phyloP scores from a whole-genome alignment of 2,329 filamentous ascomycete genomes.

The Fonsecaea nubica region DNA sequence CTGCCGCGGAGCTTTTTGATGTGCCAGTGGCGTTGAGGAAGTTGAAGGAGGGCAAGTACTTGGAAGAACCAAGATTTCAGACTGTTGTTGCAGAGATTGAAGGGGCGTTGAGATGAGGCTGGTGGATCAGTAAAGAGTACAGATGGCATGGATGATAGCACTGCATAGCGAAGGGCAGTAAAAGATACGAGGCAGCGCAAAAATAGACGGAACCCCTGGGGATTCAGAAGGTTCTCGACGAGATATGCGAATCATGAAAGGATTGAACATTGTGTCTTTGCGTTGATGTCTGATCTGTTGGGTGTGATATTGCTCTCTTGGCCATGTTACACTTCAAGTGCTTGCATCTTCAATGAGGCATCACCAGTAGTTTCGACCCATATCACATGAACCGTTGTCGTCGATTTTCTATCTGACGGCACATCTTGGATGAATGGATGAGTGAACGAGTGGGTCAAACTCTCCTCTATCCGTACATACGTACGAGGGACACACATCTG shows the following conservation, averaged over 20 bases:
- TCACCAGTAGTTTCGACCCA: too few species aligned
- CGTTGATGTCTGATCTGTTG: neutral
- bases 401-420: too few species aligned
- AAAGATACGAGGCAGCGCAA: neutral
- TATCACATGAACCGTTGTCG: too few species aligned
- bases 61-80: slow-evolving; percentile 67
- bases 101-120: slow-evolving; percentile 26
- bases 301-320: neutral
- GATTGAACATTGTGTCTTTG: neutral
- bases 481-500: too few species aligned
- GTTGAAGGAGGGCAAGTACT: slow-evolving; percentile 56
- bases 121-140: neutral
- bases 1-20: slow-evolving; percentile 64
- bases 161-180: neutral
- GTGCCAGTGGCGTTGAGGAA: slow-evolving; percentile 56
- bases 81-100: slow-evolving; percentile 66
- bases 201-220: neutral
- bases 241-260: neutral
- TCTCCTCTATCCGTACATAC: too few species aligned
- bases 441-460: too few species aligned
- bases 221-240: neutral
- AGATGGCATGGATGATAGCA: neutral
- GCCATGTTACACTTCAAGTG: neutral
- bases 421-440: too few species aligned
- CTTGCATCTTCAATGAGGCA: too few species aligned